Base-by-base conservation (phyloP, 306 rosid species). In the Herpetospermum pedunculosum region DNA sequence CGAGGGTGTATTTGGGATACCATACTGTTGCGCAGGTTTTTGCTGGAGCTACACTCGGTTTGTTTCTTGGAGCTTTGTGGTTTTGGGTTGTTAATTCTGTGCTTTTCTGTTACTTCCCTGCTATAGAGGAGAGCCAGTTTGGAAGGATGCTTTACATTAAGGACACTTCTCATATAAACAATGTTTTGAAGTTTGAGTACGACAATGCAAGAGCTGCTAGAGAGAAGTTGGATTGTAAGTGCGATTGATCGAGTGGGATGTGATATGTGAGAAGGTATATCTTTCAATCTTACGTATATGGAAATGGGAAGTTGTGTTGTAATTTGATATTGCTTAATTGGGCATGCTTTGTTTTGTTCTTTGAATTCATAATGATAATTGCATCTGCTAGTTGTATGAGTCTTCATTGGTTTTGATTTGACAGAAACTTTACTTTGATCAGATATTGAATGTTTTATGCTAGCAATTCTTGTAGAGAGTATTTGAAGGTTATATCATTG, bases 1-100 rank as follows among this genome's bases (percentile, higher is more conserved):
- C 99, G 14, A 76, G 99, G 76, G 99, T 94, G 6, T 95, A 95
- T 72, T 80, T 91, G 88, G 97, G 99, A 3, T 95, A 95, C 76
- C 97, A 91, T 64, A 81, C 88, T 0, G 68, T 88, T 25, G 88
- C 88, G 1, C 99, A 95, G 92, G 97, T 91, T 6, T 81, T 87
- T 25, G 99, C 99, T 10, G 99, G 99, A 0, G 85, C 96, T n/a
- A 74, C 77, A 4, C 55, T 95, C 70, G 99, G 99, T 4, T 14
- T 67, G 40, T 72, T 83, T 35, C 88, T 95, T 8, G 99, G 96
- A 5, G 96, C 87, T 0, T 21, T 35, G 37, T 91, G 99, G 99
- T 95, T 85, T 32, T 83, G 96, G 97, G 53, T 95, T 29, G 99
- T 95, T 14, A 84, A 88, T 62, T 60, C 63, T 29, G 76, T 83